Evolutionary conservation across 2,329 filamentous ascomycete species (phyloP), one percentile per base, ranked within the genome.

Genomic region (Pseudonectria foliicola): DNA sequence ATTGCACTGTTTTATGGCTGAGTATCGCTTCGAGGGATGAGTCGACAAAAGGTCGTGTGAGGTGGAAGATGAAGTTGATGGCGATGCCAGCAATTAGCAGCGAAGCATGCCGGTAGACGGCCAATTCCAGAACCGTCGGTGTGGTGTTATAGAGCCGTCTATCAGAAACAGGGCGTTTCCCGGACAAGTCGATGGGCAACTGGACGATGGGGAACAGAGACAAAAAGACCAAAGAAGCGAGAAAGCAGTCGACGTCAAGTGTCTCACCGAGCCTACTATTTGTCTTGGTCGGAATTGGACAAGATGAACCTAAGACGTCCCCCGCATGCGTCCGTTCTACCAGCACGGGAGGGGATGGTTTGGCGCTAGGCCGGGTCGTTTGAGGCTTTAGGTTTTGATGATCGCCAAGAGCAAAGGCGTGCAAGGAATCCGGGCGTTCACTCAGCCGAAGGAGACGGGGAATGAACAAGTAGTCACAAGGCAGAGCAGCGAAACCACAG

Each of bases 251-350:
- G 45, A 48, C 42, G 47, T 51, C 48, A 49, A 41, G 34, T 41
- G 18, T 51, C 46, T 49, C 42, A 53, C 39, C 43, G 42, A 23
- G 34, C 31, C 40, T 38, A 36, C 34, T 42, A 45, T 38, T 38
- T 49, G 47, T 46, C 44, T 46, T 44, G 41, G 18, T 21, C 18
- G 18, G 35, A 42, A 35, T 35, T 44, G 38, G 38, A 28, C 25
- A 37, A 38, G 38, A 37, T 44, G 37, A 45, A 37, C 28, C 33
- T 31, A 35, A 38, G 38, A 38, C 25, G 27, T 15, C 33, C 31
- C 43, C 45, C 38, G 49, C 44, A 39, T 44, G 40, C 44, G 45
- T 46, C 42, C 34, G 29, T 37, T 29, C 45, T 21, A 21, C 18
- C 18, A 21, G 18, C 8, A 21, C 18, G 18, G 15, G 31, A 38